These are phyloP conservation scores for Xylariaceae sp. DNA, from an alignment of 2,329 filamentous ascomycete genomes.

Conservation along the genomic window DNA sequence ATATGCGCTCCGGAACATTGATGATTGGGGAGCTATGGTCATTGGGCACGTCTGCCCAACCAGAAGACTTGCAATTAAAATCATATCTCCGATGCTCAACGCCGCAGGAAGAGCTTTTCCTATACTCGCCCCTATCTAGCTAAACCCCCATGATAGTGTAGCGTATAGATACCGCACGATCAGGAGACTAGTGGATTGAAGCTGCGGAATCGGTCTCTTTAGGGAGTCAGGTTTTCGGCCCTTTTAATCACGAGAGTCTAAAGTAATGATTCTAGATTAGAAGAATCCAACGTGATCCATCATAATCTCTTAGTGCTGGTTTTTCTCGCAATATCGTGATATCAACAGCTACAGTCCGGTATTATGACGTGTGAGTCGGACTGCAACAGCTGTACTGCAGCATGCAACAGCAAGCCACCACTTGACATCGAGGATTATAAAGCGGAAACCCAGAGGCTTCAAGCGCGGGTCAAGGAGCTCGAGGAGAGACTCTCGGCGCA, in stretches of 20 bases:
- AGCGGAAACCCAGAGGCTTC: conserved; percentile 33
- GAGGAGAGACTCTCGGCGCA: conserved; percentile 30
- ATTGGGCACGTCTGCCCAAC: not conserved
- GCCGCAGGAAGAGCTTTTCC: conserved; percentile 12
- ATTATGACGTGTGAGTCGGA: conserved; percentile 29
- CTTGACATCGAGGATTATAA: conserved; percentile 39
- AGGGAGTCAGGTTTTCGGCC: conserved; percentile 8
- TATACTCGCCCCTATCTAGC: conserved; percentile 4
- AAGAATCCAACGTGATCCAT: not conserved
- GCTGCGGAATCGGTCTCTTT: conserved; percentile 11
- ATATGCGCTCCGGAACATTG: conserved; percentile 15
- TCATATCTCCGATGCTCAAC: not conserved
- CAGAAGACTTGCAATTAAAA: conserved; percentile 3
- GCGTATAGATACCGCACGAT: conserved; percentile 1
- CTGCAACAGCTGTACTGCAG: conserved; percentile 22
- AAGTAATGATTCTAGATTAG: not conserved
- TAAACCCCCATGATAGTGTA: conserved; percentile 3
- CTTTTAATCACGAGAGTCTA: conserved; percentile 2
- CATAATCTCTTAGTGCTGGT: no score
- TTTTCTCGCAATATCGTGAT: not conserved
- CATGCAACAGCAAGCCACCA: conserved; percentile 22
- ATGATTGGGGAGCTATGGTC: conserved; percentile 13
- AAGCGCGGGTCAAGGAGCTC: conserved; percentile 31
- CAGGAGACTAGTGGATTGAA: conserved; percentile 16
- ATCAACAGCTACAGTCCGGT: not conserved